Conservation (phyloP, 805 yeast species). For the Jamesozyma spencerorum region DNA sequence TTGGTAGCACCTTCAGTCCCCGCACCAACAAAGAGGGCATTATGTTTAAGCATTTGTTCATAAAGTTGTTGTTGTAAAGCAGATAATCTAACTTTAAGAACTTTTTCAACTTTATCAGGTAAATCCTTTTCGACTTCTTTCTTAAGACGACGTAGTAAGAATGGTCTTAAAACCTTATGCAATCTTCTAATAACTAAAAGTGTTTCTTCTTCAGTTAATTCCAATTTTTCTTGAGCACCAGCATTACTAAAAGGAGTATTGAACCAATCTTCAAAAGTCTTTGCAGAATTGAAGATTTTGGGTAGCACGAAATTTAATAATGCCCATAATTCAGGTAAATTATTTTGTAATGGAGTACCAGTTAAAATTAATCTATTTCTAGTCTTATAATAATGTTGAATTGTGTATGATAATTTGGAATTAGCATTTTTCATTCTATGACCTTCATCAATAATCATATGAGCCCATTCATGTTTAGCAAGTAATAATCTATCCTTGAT, state of each 20-base stretch:
- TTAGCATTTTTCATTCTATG: conserved; percentile 78
- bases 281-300: conserved; percentile 74
- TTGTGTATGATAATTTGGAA: conserved; percentile 63
- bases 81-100: conserved; percentile 68
- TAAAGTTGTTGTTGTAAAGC: conserved; percentile 62
- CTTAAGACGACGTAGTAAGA: conserved; percentile 72
- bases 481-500: conserved; percentile 67
- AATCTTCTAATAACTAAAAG: conserved; percentile 73
- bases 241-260: conserved; percentile 83
- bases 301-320: conserved; percentile 73
- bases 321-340: conserved; percentile 81
- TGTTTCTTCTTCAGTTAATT: conserved; percentile 78
- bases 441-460: conserved; percentile 88
- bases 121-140: conserved; percentile 81
- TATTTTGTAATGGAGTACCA: conserved; percentile 83
- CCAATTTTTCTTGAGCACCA: conserved; percentile 73
- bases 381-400: conserved; percentile 62
- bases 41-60: conserved; percentile 69
- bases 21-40: conserved; percentile 56
- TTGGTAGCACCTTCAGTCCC: conserved; percentile 49
- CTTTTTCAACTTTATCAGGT: conserved; percentile 78
- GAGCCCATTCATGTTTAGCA: conserved; percentile 64
- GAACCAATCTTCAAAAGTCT: conserved; percentile 84
- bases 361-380: conserved; percentile 73
- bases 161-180: conserved; percentile 80